Conservation (phyloP, 2,329 filamentous ascomycete species). For the Epichloe typhina region DNA sequence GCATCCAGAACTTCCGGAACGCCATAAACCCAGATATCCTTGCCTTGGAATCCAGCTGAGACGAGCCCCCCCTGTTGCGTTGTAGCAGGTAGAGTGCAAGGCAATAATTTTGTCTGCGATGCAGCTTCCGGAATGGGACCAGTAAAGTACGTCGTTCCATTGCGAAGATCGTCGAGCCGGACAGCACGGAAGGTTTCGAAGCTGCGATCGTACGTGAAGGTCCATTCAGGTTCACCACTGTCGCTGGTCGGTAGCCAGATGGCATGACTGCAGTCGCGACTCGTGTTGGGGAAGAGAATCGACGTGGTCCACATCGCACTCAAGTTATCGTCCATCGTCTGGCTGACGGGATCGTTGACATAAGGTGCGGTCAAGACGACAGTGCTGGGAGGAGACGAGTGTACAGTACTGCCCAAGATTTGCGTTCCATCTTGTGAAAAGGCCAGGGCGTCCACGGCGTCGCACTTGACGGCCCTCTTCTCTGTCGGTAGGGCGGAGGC, state of each 20-base stretch:
- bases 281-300: conserved; percentile 73
- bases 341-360: conserved; percentile 52
- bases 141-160: conserved; percentile 68
- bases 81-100: conserved; percentile 55
- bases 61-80: conserved; percentile 63
- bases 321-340: conserved; percentile 52
- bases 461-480: conserved; percentile 64
- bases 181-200: conserved; percentile 70
- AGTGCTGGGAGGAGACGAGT: conserved; percentile 51
- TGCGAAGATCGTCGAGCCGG: conserved; percentile 58
- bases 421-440: conserved; percentile 72
- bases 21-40: conserved; percentile 67
- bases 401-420: conserved; percentile 60
- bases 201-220: conserved; percentile 64
- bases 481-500: conserved; percentile 51
- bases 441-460: conserved; percentile 57
- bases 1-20: conserved; percentile 61
- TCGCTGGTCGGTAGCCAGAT: conserved; percentile 50
- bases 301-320: conserved; percentile 76
- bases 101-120: conserved; percentile 46
- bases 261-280: conserved; percentile 64
- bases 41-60: conserved; percentile 58
- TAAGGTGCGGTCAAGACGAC: conserved; percentile 71
- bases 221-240: conserved; percentile 57
- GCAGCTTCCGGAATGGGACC: conserved; percentile 45